phyloP scores from a whole-genome alignment of 306 rosid genomes.

The Vachellia collinsii region DNA sequence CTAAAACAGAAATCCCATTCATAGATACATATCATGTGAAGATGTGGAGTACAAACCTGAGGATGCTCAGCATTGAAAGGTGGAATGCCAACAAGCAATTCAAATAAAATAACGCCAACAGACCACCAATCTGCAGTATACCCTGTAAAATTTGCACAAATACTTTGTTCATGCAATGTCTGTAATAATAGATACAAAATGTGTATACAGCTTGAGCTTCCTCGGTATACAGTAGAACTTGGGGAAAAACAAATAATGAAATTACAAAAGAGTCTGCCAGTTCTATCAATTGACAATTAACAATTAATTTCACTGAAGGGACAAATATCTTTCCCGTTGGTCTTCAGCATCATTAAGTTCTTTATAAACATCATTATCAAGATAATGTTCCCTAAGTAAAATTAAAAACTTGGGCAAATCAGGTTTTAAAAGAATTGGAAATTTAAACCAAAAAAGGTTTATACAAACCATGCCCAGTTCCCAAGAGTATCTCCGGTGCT shows the following conservation, averaged over 20 bases:
- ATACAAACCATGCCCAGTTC: conserved; percentile 99
- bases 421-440: conserved; percentile 52
- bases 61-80: conserved; percentile 99
- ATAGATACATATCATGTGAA: conserved; percentile 8
- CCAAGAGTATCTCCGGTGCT: conserved; percentile 98
- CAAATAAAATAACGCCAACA: conserved; percentile 96
- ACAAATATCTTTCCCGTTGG: conserved; percentile 7
- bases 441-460: conserved; percentile 34
- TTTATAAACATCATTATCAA: neutral
- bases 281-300: conserved; percentile 6
- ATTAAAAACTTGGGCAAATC: conserved; percentile 9
- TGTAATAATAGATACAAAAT: conserved; percentile 26
- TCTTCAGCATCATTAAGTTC: neutral
- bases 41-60: conserved; percentile 63
- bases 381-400: neutral
- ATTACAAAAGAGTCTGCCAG: neutral
- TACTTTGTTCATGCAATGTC: conserved; percentile 10
- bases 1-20: conserved; percentile 21
- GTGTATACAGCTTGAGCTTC: conserved; percentile 20
- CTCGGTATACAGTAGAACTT: neutral
- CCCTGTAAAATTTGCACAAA: conserved; percentile 50
- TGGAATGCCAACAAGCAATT: conserved; percentile 96
- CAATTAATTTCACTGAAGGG: neutral
- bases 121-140: conserved; percentile 99
- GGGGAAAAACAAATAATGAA: neutral